Evolutionary conservation across 495 filamentous ascomycete genomes (phyloP).

Genomic region (Pseudoneurospora amorphoporcata): DNA sequence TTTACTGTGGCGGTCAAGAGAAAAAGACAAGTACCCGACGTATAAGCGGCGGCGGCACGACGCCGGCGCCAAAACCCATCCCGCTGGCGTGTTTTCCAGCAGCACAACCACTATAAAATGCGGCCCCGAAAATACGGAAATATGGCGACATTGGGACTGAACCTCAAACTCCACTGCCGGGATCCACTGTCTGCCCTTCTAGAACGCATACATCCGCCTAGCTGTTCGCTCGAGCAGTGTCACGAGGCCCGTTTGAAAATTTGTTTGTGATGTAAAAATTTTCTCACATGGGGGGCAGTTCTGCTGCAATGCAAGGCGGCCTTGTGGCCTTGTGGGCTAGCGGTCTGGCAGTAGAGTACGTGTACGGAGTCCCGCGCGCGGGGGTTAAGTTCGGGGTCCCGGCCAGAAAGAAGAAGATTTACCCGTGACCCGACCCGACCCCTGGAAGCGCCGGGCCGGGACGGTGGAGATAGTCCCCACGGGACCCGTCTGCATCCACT

Average conservation of each 20-base stretch:
- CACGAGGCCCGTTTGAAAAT: background rate
- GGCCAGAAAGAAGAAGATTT: background rate
- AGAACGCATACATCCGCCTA: background rate
- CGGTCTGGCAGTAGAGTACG: background rate
- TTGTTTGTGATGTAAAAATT: background rate
- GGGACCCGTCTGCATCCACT: background rate
- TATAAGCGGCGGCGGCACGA: background rate
- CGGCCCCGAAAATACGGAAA: background rate
- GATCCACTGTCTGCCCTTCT: background rate
- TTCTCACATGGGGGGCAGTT: background rate
- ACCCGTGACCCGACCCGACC: background rate
- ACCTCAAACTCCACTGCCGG: background rate
- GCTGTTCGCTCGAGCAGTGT: background rate
- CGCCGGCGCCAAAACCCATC: background rate
- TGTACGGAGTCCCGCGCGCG: background rate
- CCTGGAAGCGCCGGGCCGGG: background rate
- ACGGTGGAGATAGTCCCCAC: background rate
- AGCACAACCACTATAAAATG: background rate
- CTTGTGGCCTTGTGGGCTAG: background rate
- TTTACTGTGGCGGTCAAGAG: background rate
- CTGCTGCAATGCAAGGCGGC: background rate
- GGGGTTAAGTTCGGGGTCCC: background rate
- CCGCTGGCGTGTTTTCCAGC: background rate
- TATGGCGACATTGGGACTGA: background rate
- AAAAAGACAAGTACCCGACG: background rate